Percentiles rank a stretch among this genome's conserved stretches.
phyloP scores from a whole-genome alignment of 2,329 filamentous ascomycete species.

The Hypoxylon sp. region DNA sequence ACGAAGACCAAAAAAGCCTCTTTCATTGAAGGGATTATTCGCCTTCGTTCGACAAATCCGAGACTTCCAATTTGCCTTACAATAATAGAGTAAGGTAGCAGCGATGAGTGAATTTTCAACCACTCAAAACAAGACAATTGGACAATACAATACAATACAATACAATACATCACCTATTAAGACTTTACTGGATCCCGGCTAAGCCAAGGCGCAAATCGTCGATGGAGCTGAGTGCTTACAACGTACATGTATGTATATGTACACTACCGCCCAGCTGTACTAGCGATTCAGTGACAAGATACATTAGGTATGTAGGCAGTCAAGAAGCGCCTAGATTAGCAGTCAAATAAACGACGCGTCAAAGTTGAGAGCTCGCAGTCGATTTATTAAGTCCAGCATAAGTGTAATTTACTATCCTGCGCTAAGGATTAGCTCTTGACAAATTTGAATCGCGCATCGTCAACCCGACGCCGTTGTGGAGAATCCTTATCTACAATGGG shows the following conservation, averaged over 20 bases:
- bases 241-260: conserved; percentile 9
- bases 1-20: conserved; percentile 28
- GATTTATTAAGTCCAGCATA: conserved; percentile 12
- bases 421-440: conserved; percentile 8
- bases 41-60: conserved; percentile 15
- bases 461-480: conserved; percentile 25
- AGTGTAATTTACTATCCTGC: conserved; percentile 10
- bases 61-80: conserved; percentile 14
- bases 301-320: conserved; percentile 9
- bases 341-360: conserved; percentile 8
- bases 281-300: conserved; percentile 30
- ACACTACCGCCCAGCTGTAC: neutral
- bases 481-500: conserved; percentile 11
- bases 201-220: conserved; percentile 35
- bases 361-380: conserved; percentile 2
- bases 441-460: conserved; percentile 23
- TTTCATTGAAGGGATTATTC: conserved; percentile 18
- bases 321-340: neutral
- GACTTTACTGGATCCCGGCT: conserved; percentile 22
- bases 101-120: conserved; percentile 37
- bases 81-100: conserved; percentile 28
- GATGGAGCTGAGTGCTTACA: conserved; percentile 20
- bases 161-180: neutral
- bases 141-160: neutral
- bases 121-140: conserved; percentile 5